Evolutionary conservation across 441 rosid genomes (phyloP).

Genomic region (Croton laevigatus): DNA sequence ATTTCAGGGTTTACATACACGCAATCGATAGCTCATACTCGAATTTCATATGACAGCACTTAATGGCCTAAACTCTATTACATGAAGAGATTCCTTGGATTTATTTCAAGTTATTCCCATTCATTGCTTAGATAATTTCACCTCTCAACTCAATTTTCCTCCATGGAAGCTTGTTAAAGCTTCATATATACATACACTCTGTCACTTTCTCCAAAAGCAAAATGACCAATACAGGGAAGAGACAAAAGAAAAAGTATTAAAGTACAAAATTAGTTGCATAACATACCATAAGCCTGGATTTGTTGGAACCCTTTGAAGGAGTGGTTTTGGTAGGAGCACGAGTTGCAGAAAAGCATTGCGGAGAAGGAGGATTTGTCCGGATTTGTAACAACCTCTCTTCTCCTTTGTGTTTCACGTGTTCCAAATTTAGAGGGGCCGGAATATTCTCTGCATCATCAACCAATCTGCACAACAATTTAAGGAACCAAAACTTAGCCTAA

Average conservation of each 20-base stretch:
- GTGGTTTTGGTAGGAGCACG: constrained; percentile 32
- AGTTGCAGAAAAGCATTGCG: constrained; percentile 85
- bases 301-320: constrained; percentile 45
- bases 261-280: constrained; percentile 12
- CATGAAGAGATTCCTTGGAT: background rate
- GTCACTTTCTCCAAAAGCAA: too few relatives aligned
- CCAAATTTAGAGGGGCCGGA: constrained; percentile 43
- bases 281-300: constrained; percentile 53
- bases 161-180: too few relatives aligned
- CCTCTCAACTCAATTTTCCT: too few relatives aligned
- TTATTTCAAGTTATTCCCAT: background rate
- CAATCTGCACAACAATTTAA: constrained; percentile 32
- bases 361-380: constrained; percentile 85
- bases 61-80: too few relatives aligned
- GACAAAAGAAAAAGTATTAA: background rate
- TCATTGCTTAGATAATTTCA: too few relatives aligned
- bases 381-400: constrained; percentile 51
- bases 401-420: constrained; percentile 46
- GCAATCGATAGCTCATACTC: too few relatives aligned
- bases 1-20: too few relatives aligned
- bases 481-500: background rate
- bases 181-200: too few relatives aligned
- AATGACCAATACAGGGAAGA: background rate
- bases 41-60: too few relatives aligned
- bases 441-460: constrained; percentile 44